These are phyloP conservation scores for Niebla homalea DNA, from an alignment of 495 filamentous ascomycete species.

Conservation along the genomic window DNA sequence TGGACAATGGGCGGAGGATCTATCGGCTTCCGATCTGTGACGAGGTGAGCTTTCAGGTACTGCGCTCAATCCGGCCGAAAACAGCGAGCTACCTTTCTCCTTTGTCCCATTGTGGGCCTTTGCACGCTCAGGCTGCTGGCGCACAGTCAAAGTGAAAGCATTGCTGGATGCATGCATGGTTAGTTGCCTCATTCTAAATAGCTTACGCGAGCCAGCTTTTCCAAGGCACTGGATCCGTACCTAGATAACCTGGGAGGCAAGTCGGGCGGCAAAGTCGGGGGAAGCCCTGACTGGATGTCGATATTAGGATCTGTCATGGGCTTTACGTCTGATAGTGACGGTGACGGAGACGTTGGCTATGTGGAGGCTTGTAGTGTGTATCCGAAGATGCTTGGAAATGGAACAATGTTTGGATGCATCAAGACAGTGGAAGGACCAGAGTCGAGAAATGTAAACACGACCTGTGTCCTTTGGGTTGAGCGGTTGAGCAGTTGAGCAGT, in stretches of 20 bases:
- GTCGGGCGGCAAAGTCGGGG: no score
- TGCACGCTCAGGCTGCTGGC: slow-evolving; percentile 41
- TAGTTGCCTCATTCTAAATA: slow-evolving; percentile 7
- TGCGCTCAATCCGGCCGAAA: neutral
- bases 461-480: no score
- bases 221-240: slow-evolving; percentile 1
- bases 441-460: no score
- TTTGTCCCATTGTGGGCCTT: slow-evolving; percentile 41
- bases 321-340: no score
- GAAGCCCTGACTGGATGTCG: neutral
- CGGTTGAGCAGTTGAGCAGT: no score
- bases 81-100: slow-evolving; percentile 36
- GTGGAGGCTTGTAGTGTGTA: no score
- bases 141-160: slow-evolving; percentile 35
- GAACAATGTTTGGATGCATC: no score
- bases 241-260: neutral
- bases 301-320: neutral
- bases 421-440: no score
- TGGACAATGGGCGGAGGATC: slow-evolving; percentile 92
- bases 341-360: no score
- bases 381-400: no score
- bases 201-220: neutral
- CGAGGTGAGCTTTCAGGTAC: neutral
- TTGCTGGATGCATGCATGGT: slow-evolving; percentile 18
- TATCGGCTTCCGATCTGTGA: slow-evolving; percentile 77